Base-by-base conservation (phyloP, 495 filamentous ascomycete species). In the Aspergillus coremiiformis region DNA sequence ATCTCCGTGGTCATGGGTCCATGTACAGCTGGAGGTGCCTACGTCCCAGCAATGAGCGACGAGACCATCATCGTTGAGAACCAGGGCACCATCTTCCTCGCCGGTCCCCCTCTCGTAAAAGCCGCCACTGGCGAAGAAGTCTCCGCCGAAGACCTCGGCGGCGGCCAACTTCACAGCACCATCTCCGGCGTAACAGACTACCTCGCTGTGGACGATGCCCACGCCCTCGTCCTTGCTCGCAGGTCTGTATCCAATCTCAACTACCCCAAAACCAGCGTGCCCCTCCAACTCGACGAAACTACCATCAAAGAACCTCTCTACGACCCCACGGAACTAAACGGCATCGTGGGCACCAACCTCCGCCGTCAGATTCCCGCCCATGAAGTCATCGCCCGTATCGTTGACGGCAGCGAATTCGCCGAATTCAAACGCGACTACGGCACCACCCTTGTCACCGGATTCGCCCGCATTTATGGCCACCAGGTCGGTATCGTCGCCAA, bases 381-480 rank as follows among this genome's bases (percentile, higher is more conserved):
- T 63, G 93, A 97, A 62, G 83, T 98, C 30, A 96, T 98, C 58
- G 89, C 92, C 4, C 83, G 94, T 39, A 87, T 97, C 46, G 93
- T 96, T 37, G 93, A 98, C 70, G 88, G 89, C 23, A 89, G 84
- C 41, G 80, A 83, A 46, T 96, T 98, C 61, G 76, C 89, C 32
- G 94, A 97, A 66, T 98, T 97, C 77, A 98, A 98, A 70, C 83
- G 84, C 33, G 82, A 87, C 68, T 98, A 94, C 70, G 93, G 93
- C 35, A 79, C 79, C 2, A 96, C 90, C 0, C 81, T 98, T 3
- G 87, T 97, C 3, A 97, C 93, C 0, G 92, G 93, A 22, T 98
- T 97, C 65, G 91, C 87, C 1, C 75, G 74, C 52, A 96, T 97
- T 62, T 87, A 96, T 67, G 89, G 90, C 26, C 86, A 95, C 51